A percentile compares a stretch with the other conserved stretches of the same genome.
Conservation (phyloP, 108 stramenopile genomes). For the Chaetoceros tenuissimus region DNA sequence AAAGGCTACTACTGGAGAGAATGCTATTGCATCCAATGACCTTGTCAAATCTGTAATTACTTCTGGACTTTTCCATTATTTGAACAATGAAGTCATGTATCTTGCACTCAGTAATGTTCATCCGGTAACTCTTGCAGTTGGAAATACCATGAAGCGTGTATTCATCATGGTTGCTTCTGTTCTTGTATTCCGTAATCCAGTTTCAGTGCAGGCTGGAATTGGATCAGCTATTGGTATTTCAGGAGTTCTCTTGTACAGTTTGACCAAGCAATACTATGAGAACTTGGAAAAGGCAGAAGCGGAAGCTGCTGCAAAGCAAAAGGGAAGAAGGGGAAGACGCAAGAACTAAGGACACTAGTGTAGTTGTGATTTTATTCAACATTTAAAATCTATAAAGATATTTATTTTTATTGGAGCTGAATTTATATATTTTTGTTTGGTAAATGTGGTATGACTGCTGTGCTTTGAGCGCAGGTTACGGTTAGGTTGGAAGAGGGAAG, state of each 20-base stretch:
- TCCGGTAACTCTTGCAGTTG: conserved; percentile 92
- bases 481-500: too few relatives aligned
- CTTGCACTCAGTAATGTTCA: conserved; percentile 81
- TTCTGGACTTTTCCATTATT: conserved; percentile 86
- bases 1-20: conserved; percentile 20
- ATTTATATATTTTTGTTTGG: too few relatives aligned
- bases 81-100: conserved; percentile 97
- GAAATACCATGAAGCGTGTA: conserved; percentile 95
- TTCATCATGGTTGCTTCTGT: conserved; percentile 94
- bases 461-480: too few relatives aligned
- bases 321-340: neutral
- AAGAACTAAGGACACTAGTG: neutral
- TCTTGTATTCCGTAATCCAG: conserved; percentile 82
- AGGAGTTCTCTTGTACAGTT: conserved; percentile 74
- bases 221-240: conserved; percentile 75
- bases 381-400: too few relatives aligned
- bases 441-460: too few relatives aligned
- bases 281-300: conserved; percentile 25
- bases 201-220: conserved; percentile 63
- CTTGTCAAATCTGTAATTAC: conserved; percentile 47
- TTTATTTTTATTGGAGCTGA: too few relatives aligned
- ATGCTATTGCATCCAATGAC: conserved; percentile 15
- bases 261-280: conserved; percentile 71
- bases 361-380: neutral
- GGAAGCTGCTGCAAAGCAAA: conserved; percentile 2